These are phyloP conservation scores for Penicillium hesseltinei DNA, from an alignment of 2,329 filamentous ascomycete species.

Conservation along the genomic window DNA sequence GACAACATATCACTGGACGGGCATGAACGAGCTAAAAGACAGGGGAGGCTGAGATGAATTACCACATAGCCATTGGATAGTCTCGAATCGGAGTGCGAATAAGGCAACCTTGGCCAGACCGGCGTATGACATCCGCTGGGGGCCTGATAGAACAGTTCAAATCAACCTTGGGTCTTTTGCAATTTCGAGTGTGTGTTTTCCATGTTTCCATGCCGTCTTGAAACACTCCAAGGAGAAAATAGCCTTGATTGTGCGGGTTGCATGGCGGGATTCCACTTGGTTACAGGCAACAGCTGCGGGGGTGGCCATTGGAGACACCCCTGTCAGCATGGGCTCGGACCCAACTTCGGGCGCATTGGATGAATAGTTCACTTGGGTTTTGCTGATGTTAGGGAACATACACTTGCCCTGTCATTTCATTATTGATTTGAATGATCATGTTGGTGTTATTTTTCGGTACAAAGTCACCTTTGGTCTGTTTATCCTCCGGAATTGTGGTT, in stretches of 20 bases:
- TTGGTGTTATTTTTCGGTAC: neutral
- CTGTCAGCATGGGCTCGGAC: slow-evolving; percentile 22
- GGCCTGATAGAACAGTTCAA: neutral
- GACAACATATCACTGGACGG: slow-evolving; percentile 10
- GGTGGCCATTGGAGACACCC: slow-evolving; percentile 8
- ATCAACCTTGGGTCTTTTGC: neutral
- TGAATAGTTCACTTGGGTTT: slow-evolving; percentile 1
- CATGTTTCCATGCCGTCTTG: neutral
- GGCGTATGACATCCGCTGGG: neutral
- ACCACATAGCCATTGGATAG: slow-evolving; percentile 14
- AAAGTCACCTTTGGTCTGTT: neutral
- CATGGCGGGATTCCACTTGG: slow-evolving; percentile 10
- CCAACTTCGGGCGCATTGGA: slow-evolving; percentile 6
- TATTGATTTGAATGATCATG: neutral
- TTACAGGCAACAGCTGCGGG: slow-evolving; percentile 14
- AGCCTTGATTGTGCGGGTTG: neutral
- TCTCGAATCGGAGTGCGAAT: neutral
- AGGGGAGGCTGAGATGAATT: slow-evolving; percentile 4
- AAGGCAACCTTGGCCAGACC: neutral
- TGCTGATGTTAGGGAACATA: neutral
- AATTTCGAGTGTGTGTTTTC: neutral
- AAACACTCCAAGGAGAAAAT: neutral
- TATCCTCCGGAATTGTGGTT: neutral
- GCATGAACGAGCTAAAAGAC: neutral
- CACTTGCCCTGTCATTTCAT: neutral